Base-by-base conservation (phyloP, 208 protist genomes). In the Leishmania tarentolae region DNA sequence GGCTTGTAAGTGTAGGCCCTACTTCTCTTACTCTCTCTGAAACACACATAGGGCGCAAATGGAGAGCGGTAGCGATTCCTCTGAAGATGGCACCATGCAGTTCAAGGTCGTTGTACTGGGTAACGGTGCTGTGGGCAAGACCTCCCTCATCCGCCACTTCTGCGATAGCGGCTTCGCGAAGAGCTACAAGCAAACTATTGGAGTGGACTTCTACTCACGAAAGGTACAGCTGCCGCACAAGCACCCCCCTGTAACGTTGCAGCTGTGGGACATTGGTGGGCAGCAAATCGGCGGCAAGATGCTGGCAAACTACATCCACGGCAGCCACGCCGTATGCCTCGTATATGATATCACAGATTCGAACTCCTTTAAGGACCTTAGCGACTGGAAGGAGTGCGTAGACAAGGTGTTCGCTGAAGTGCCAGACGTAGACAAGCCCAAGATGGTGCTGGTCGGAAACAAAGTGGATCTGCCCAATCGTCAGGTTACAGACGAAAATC, bases 251-350 rank as follows among this genome's bases (percentile, higher is more conserved):
- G 94, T 98, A 1, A 90, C 86, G 5, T 87, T 99, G 47, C 93
- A 98, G 80, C 91, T 99, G 46, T 99, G 98, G 98, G 98, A 99
- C 86, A 98, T 99, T 83, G 98, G 98, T 19, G 95, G 94, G 3
- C 97, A 99, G 84, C 94, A 97, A 74, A 92, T 99, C 44, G 97
- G 98, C 35, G 90, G 93, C 56, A 97, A 95, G 70, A 99, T 99
- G 97, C 85, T 99, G 59, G 57, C 78, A 5, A 99, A 98, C 84
- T 99, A 99, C 85, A 92, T 99, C 59, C 91, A 93, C 71, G 97
- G 94, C 61, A 88, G 94, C 40, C 80, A 99, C 63, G 97, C 97
- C 1, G 89, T 99, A 24, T 90, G 97, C 61, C 87, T 99, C 70
- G 90, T 94, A 44, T 99, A 99, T 83, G 98, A 99, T 81, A 95